These are phyloP conservation scores for Solanum hybrid DNA, from an alignment of 305 asterid genomes.

Conservation along the genomic window DNA sequence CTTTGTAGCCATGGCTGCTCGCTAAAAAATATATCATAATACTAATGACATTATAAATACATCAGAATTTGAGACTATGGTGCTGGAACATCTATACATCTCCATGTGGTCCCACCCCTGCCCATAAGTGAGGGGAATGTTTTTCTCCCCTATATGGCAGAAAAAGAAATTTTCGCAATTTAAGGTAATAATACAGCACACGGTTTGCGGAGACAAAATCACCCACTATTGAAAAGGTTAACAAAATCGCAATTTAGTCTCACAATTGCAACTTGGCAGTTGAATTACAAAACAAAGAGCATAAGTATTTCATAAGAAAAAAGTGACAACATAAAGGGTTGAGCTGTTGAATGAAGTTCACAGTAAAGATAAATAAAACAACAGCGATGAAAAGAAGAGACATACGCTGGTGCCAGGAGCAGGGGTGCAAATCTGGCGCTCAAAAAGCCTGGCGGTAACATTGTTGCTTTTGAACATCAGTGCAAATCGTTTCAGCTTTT, in stretches of 20 bases:
- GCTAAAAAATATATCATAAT: not conserved
- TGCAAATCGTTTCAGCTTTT: not conserved
- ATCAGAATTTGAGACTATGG: not conserved
- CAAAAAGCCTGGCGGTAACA: constrained; percentile 90
- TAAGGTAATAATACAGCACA: not conserved
- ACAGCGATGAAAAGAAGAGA: not conserved
- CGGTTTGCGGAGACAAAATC: not conserved
- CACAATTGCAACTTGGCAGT: not conserved
- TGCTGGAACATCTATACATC: not conserved
- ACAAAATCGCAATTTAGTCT: not conserved
- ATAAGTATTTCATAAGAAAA: not conserved
- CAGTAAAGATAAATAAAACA: not conserved
- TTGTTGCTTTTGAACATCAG: constrained; percentile 85
- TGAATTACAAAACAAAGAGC: not conserved
- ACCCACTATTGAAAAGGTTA: not conserved
- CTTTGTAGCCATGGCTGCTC: not conserved
- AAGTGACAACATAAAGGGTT: not conserved
- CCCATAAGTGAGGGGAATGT: not conserved
- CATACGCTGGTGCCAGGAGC: constrained; percentile 88
- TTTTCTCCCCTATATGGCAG: not conserved
- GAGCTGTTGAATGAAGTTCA: not conserved
- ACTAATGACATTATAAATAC: not conserved
- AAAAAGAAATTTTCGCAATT: not conserved
- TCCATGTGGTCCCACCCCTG: not conserved
- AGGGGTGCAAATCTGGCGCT: constrained; percentile 87